Conservation (phyloP, 2,329 filamentous ascomycete genomes). For the Beauveria pseudobassiana region DNA sequence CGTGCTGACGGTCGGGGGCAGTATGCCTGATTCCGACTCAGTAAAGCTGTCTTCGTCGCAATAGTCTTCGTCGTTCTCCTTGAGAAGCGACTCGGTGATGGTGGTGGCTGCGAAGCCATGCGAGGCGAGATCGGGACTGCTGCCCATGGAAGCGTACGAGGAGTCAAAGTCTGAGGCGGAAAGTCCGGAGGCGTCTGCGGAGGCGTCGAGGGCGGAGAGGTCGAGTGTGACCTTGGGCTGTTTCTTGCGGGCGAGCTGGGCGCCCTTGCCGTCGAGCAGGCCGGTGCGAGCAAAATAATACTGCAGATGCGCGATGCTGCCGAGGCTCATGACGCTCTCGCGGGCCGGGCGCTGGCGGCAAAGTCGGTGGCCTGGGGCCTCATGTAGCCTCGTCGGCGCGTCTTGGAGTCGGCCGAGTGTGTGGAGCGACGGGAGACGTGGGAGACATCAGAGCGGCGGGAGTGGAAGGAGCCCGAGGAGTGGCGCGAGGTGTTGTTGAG, state of each 20-base stretch:
- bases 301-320: conserved; percentile 93
- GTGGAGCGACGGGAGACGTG: conserved; percentile 38
- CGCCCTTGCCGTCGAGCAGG: conserved; percentile 86
- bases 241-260: conserved; percentile 68
- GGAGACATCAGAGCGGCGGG: conserved; percentile 36
- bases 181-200: conserved; percentile 27
- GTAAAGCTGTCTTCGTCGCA: conserved; percentile 52
- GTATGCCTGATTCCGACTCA: conserved; percentile 66
- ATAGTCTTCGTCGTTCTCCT: conserved; percentile 33
- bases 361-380: conserved; percentile 83
- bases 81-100: conserved; percentile 39
- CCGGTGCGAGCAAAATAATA: conserved; percentile 98
- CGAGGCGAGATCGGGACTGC: conserved; percentile 47
- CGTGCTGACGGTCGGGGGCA: conserved; percentile 95
- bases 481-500: conserved; percentile 47
- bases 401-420: conserved; percentile 32
- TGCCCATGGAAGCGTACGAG: conserved; percentile 52
- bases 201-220: conserved; percentile 42
- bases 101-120: conserved; percentile 29
- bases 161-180: conserved; percentile 47
- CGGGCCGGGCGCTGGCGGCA: conserved; percentile 82
- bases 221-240: conserved; percentile 53
- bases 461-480: conserved; percentile 52
- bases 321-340: conserved; percentile 92
- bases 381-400: conserved; percentile 71